These are phyloP conservation scores for Arbutus unedo DNA, from an alignment of 148 eudicot species.

Conservation along the genomic window DNA sequence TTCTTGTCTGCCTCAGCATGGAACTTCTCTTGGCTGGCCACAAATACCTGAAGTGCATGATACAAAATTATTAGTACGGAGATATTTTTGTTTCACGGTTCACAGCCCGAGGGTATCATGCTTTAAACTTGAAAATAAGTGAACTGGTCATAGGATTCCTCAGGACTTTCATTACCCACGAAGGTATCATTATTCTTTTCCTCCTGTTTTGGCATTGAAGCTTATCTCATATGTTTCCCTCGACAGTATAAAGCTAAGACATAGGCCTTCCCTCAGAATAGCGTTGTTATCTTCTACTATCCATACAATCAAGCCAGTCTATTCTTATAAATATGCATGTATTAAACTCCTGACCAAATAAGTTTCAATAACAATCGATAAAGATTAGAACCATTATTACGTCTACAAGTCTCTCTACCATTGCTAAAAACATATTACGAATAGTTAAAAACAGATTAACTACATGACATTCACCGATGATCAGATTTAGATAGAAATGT, in stretches of 20 bases:
- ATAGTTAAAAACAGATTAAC: too few relatives aligned
- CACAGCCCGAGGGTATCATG: not conserved
- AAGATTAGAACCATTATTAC: not conserved
- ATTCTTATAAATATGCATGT: not conserved
- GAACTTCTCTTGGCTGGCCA: slow-evolving; percentile 43
- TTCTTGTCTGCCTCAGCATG: slow-evolving; percentile 45
- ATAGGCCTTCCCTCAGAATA: not conserved
- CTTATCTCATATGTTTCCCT: not conserved
- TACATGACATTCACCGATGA: too few relatives aligned
- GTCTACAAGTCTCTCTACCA: not conserved
- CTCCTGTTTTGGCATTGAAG: not conserved
- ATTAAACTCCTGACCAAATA: not conserved
- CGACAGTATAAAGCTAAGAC: not conserved
- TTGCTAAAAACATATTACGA: not conserved
- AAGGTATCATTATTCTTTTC: not conserved
- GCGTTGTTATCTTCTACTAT: not conserved
- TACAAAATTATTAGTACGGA: not conserved
- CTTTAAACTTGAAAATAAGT: not conserved
- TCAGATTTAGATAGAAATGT: not conserved
- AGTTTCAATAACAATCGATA: not conserved
- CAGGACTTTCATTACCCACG: not conserved
- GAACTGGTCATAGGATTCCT: not conserved
- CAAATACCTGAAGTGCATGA: slow-evolving; percentile 31
- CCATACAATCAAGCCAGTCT: not conserved
- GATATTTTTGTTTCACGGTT: not conserved